Percentiles rank a stretch among this genome's conserved stretches.
These are phyloP conservation scores for Thalassiosira exigua DNA, from an alignment of 352 stramenopile genomes.

Conservation along the genomic window DNA sequence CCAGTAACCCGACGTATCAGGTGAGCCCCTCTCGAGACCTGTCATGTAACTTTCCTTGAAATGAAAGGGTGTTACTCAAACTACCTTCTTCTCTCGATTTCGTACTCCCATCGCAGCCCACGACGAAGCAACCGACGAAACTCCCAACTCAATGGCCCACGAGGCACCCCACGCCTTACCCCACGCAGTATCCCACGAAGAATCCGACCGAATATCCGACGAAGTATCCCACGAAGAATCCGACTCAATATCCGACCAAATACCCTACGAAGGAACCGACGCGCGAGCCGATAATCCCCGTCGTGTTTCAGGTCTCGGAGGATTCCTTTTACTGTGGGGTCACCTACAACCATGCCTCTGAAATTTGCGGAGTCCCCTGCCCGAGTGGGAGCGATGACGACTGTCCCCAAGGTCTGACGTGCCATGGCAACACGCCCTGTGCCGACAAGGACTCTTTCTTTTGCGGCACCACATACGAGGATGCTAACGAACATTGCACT, in stretches of 20 bases:
- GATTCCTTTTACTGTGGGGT: conserved; percentile 65
- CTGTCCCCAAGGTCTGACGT: conserved; percentile 31
- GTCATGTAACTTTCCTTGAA: no score
- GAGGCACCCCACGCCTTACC: conserved; percentile 29
- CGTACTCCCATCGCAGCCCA: no score
- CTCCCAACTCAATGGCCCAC: conserved; percentile 46
- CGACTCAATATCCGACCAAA: conserved; percentile 7
- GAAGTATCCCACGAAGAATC: conserved; percentile 10
- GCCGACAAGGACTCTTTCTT: conserved; percentile 17
- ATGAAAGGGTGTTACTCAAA: no score
- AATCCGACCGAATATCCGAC: conserved; percentile 46
- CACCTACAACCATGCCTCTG: conserved; percentile 57
- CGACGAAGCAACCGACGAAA: no score
- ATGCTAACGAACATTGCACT: conserved; percentile 26
- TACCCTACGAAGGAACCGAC: conserved; percentile 16
- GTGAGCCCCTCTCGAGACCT: background rate
- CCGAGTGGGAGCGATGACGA: conserved; percentile 53
- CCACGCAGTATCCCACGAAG: conserved; percentile 51
- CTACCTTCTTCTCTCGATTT: no score
- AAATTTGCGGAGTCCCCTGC: conserved; percentile 47
- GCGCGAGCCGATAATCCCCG: conserved; percentile 46
- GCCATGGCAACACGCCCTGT: conserved; percentile 34
- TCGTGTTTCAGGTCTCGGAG: conserved; percentile 49
- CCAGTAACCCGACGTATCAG: background rate
- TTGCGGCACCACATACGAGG: conserved; percentile 19